These are phyloP conservation scores for Neurospora sp. DNA, from an alignment of 495 filamentous ascomycete species.

Conservation along the genomic window DNA sequence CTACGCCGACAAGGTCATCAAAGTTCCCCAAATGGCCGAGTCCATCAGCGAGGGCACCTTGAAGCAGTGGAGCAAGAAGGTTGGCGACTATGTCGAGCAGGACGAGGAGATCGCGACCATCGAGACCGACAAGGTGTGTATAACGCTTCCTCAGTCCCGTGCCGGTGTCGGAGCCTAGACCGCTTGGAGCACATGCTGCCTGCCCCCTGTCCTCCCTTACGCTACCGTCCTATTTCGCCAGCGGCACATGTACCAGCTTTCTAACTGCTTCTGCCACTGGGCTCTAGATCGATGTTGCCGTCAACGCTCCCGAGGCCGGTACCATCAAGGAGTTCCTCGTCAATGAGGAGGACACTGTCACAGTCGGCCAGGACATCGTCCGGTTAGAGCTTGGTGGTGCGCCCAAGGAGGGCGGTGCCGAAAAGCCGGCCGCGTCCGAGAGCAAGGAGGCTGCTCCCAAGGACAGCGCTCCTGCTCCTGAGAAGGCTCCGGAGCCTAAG, in stretches of 20 bases:
- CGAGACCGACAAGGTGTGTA: constrained; percentile 94
- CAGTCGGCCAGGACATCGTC: constrained; percentile 83
- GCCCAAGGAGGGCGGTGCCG: constrained; percentile 37
- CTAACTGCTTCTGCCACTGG: background rate
- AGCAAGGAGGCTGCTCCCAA: constrained; percentile 52
- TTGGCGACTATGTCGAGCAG: constrained; percentile 89
- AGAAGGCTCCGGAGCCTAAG: constrained; percentile 37
- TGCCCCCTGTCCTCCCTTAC: background rate
- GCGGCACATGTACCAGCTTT: constrained; percentile 1
- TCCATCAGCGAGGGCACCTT: constrained; percentile 97
- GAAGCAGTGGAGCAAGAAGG: constrained; percentile 90
- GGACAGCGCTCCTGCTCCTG: constrained; percentile 45
- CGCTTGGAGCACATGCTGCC: background rate
- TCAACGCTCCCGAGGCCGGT: constrained; percentile 88
- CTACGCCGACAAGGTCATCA: constrained; percentile 72
- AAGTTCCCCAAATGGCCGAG: constrained; percentile 97
- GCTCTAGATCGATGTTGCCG: constrained; percentile 79
- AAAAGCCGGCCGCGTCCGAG: constrained; percentile 40
- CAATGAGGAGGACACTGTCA: constrained; percentile 91
- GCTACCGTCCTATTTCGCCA: background rate
- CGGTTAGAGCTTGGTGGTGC: constrained; percentile 71
- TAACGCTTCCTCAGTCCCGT: background rate
- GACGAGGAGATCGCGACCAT: constrained; percentile 99
- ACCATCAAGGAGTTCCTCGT: constrained; percentile 86
- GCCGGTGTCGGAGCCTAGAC: background rate